These are phyloP conservation scores for Ustilago bromivora DNA, from an alignment of 1,284 basidiomycete genomes.

Conservation along the genomic window DNA sequence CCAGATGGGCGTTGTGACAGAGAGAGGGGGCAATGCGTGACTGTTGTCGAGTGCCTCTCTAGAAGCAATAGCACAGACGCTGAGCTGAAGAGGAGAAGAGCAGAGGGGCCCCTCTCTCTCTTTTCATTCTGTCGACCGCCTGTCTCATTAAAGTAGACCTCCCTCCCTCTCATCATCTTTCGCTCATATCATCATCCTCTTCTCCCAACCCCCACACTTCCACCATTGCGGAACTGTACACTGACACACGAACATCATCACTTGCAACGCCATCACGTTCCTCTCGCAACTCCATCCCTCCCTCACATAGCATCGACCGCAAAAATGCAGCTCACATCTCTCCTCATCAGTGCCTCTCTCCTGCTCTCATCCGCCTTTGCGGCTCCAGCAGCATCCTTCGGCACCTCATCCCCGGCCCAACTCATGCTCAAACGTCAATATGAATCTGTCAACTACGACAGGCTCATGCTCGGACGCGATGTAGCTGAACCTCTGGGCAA, in stretches of 20 bases:
- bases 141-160: background rate
- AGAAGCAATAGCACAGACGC: background rate
- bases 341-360: constrained; percentile 28
- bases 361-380: constrained; percentile 26
- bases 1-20: too few species aligned
- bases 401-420: constrained; percentile 20
- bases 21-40: background rate
- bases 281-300: background rate
- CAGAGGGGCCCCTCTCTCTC: background rate
- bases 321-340: constrained; percentile 35
- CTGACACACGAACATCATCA: too few species aligned
- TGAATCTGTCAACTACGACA: constrained; percentile 26
- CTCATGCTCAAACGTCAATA: constrained; percentile 46
- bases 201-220: background rate
- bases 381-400: constrained; percentile 30
- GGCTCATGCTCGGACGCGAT: constrained; percentile 25
- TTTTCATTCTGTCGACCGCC: background rate
- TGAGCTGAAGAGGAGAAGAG: background rate
- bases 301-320: background rate
- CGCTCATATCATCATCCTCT: background rate
- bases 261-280: background rate
- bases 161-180: background rate
- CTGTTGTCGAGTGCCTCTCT: too few species aligned
- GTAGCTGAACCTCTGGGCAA: constrained; percentile 19
- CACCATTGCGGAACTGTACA: background rate